Evolutionary conservation across 2,329 filamentous ascomycete species (phyloP).

Genomic region (Teratosphaeria destructans): DNA sequence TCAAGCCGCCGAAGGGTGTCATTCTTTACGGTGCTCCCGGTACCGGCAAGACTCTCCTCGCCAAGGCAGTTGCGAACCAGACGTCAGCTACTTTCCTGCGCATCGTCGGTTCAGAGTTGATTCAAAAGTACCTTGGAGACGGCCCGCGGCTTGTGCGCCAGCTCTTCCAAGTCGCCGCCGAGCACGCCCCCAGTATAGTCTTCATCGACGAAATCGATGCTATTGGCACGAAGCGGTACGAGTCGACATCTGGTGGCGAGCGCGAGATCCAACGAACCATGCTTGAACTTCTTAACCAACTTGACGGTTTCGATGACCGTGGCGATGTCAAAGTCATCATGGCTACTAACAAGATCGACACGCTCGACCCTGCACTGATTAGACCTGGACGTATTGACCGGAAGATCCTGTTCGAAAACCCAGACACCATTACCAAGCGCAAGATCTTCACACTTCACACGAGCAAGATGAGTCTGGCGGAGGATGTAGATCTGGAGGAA

Average conservation of each 20-base stretch:
- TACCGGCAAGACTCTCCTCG: conserved; percentile 90
- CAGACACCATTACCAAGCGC: conserved; percentile 78
- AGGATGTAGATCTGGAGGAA: conserved; percentile 96
- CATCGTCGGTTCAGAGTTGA: conserved; percentile 92
- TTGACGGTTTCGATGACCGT: conserved; percentile 96
- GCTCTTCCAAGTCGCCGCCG: conserved; percentile 89
- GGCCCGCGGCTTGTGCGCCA: conserved; percentile 90
- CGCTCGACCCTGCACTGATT: conserved; percentile 88
- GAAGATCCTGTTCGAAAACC: conserved; percentile 78
- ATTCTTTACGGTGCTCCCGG: conserved; percentile 96
- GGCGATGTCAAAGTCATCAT: conserved; percentile 99
- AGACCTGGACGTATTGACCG: conserved; percentile 95
- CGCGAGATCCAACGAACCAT: conserved; percentile 97
- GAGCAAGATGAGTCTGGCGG: conserved; percentile 93
- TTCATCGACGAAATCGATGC: conserved; percentile 99
- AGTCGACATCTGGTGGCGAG: conserved; percentile 92
- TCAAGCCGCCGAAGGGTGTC: conserved; percentile 98
- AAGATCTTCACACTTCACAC: conserved; percentile 99
- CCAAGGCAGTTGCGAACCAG: conserved; percentile 96
- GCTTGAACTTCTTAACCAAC: conserved; percentile 94
- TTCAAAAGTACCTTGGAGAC: conserved; percentile 97
- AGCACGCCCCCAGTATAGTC: conserved; percentile 92
- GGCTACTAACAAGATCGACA: conserved; percentile 99
- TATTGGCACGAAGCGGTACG: conserved; percentile 97
- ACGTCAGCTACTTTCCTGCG: conserved; percentile 97